phyloP scores from a whole-genome alignment of 768 basidiomycete genomes.

The Lyophyllum decastes region DNA sequence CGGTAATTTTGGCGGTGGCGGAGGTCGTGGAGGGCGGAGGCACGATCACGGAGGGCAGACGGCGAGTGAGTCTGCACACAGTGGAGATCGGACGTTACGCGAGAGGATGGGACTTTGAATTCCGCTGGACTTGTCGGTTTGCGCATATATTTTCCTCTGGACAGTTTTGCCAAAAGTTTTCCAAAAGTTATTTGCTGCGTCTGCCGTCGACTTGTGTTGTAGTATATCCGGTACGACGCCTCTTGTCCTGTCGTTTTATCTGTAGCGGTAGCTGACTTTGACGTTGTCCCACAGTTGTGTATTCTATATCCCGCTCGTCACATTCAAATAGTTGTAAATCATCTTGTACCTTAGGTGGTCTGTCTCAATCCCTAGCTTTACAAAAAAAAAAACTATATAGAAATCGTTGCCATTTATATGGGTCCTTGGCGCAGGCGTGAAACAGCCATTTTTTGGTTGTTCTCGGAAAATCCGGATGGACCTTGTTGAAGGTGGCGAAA shows the following conservation, averaged over 20 bases:
- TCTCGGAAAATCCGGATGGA: not conserved
- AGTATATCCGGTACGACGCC: slow-evolving; percentile 29
- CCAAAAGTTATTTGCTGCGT: slow-evolving; percentile 6
- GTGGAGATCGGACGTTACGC: slow-evolving; percentile 79
- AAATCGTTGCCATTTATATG: not conserved
- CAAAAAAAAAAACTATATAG: not conserved
- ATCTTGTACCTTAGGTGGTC: not conserved
- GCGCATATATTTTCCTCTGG: slow-evolving; percentile 3
- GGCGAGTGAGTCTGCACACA: slow-evolving; percentile 32
- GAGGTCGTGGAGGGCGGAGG: slow-evolving; percentile 32
- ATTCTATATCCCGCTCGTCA: slow-evolving; percentile 19
- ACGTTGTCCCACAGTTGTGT: slow-evolving; percentile 21
- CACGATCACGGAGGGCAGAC: slow-evolving; percentile 34
- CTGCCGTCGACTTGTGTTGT: slow-evolving; percentile 14
- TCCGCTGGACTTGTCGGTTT: not conserved
- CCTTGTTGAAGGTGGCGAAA: not conserved
- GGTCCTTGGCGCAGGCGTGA: not conserved
- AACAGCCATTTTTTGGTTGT: not conserved
- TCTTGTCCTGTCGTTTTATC: slow-evolving; percentile 1
- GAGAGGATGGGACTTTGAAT: slow-evolving; percentile 78
- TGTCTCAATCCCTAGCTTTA: not conserved
- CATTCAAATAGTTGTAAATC: not conserved
- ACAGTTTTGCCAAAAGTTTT: slow-evolving; percentile 10
- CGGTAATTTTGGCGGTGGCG: slow-evolving; percentile 29
- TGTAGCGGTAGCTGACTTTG: slow-evolving; percentile 30